These are phyloP conservation scores for Tetracentron sinense DNA, from an alignment of 164 flowering plant genomes.

Conservation along the genomic window DNA sequence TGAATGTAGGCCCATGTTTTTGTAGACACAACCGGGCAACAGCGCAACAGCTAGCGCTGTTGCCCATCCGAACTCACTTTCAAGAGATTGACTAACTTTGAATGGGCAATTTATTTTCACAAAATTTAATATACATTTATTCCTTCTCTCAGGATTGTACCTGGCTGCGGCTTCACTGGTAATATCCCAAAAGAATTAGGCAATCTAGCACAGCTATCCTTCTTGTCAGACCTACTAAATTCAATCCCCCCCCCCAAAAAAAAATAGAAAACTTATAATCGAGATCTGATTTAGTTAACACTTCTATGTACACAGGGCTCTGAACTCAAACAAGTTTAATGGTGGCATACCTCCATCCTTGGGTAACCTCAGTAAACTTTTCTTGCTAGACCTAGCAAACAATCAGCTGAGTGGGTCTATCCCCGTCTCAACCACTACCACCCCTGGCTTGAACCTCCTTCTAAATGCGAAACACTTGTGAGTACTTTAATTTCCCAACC, in stretches of 20 bases:
- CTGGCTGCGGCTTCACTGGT: constrained; percentile 81
- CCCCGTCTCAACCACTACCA: constrained; percentile 55
- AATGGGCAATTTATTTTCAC: neutral
- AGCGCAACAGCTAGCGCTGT: too few species aligned
- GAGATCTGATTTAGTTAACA: neutral
- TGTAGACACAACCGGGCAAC: too few species aligned
- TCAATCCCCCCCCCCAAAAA: too few species aligned
- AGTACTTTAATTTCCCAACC: constrained; percentile 22
- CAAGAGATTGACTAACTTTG: neutral
- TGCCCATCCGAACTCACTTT: too few species aligned
- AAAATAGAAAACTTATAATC: neutral
- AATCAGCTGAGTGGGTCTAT: constrained; percentile 71
- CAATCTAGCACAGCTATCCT: constrained; percentile 56
- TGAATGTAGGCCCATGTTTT: too few species aligned
- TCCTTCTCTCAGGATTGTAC: constrained; percentile 51
- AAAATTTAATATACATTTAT: neutral
- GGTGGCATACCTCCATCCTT: constrained; percentile 73
- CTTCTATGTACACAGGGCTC: constrained; percentile 48
- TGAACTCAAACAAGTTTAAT: constrained; percentile 77
- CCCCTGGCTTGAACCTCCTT: constrained; percentile 79
- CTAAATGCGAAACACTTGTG: constrained; percentile 83
- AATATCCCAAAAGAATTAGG: constrained; percentile 77
- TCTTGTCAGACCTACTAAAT: constrained; percentile 52
- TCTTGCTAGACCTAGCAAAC: constrained; percentile 91
- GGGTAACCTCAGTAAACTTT: constrained; percentile 70